These are phyloP conservation scores for Suillus tomentosus DNA, from an alignment of 768 basidiomycete species.

Conservation along the genomic window DNA sequence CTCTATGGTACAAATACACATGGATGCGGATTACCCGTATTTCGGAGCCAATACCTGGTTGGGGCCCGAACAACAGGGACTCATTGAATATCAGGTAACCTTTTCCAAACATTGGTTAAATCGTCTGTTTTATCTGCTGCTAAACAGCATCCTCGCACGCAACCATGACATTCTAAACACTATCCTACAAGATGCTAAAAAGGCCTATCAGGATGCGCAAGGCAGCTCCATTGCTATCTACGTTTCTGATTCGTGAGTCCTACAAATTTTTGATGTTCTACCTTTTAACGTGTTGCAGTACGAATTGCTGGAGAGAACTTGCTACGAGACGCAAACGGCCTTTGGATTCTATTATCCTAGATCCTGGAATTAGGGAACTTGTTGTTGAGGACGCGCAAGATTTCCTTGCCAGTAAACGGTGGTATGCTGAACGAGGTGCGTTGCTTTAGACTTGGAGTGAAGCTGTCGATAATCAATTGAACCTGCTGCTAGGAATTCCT, in stretches of 20 bases:
- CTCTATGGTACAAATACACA: constrained; percentile 35
- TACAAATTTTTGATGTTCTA: background rate
- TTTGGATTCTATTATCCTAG: constrained; percentile 66
- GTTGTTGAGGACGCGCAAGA: constrained; percentile 70
- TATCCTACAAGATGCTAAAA: constrained; percentile 57
- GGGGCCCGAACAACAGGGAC: constrained; percentile 23
- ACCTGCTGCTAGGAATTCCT: constrained; percentile 48
- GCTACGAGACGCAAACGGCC: constrained; percentile 65
- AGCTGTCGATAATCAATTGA: background rate
- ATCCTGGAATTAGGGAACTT: constrained; percentile 65
- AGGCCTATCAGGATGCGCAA: constrained; percentile 50
- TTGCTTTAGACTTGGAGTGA: constrained; percentile 6
- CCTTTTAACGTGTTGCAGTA: constrained; percentile 18
- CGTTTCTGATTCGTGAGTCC: constrained; percentile 44
- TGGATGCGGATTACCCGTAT: constrained; percentile 33
- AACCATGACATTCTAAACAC: constrained; percentile 47
- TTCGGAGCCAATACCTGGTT: constrained; percentile 20
- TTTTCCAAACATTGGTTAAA: background rate
- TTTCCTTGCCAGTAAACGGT: constrained; percentile 65
- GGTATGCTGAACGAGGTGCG: constrained; percentile 70
- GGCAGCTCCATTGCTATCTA: constrained; percentile 55
- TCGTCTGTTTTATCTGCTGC: constrained; percentile 8
- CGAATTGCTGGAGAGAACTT: constrained; percentile 53
- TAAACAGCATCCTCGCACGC: constrained; percentile 51
- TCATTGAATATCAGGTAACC: constrained; percentile 26